Base-by-base conservation (phyloP, 1,139 yeast species). In the Kluyveromyces sp. region DNA sequence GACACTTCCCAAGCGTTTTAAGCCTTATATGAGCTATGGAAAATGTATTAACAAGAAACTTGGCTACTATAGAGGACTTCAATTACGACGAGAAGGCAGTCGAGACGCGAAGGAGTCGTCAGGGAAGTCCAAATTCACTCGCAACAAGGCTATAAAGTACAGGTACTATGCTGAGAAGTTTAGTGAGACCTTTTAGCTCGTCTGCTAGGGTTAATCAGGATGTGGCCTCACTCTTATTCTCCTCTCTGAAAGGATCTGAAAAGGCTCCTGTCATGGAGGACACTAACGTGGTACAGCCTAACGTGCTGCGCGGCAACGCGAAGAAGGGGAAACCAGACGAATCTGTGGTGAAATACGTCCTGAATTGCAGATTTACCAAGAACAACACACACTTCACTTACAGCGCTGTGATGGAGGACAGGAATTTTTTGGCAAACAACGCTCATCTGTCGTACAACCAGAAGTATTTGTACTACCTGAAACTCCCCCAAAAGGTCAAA, bases 351-450 rank as follows among this genome's bases (percentile, higher is more conserved):
- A 78, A 78, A 55, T 82, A 88, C 71, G 80, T 85, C 45, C 64
- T 89, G 47, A 85, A 84, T 65, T 87, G 87, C 49, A 70, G 72
- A 31, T 89, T 88, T 67, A 78, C 82, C 46, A 79, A 79, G 61
- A 92, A 88, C 68, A 89, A 89, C 68, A 84, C 95, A 3, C 78
- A 81, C 56, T 69, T 86, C 48, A 82, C 96, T 3, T 71, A 86
- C 45, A 77, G 84, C 19, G 83, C 87, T 34, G 84, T 78, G 17
- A 76, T 75, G 43, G 86, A 81, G 61, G 89, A 83, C 58, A 64
- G 70, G 41, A 74, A 79, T 48, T 80, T 72, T 60, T 65, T 77
- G 54, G 68, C 69, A 52, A 81, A 74, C 60, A 80, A 77, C 64
- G 73, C 74, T 44, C 69, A 68, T 45, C 65, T 79, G 47, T 62